Evolutionary conservation across 2,329 filamentous ascomycete genomes (phyloP).

Genomic region (Amauroascus niger): DNA sequence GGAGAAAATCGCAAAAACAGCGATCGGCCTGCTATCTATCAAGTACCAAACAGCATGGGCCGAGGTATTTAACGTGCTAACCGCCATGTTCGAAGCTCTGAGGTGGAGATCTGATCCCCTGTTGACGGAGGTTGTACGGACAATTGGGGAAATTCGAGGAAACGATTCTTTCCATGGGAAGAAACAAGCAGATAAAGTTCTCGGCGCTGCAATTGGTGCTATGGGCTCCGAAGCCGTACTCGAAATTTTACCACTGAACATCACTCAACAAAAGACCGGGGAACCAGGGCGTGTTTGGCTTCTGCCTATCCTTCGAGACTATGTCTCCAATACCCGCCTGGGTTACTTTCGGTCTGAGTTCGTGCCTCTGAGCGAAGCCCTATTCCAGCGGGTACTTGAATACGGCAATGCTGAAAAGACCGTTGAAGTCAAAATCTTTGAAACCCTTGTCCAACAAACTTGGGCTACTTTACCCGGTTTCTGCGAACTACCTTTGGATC

Average conservation of each 20-base stretch:
- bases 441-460: constrained; percentile 89
- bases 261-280: constrained; percentile 63
- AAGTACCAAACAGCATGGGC: constrained; percentile 92
- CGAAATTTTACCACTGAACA: constrained; percentile 72
- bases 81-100: constrained; percentile 75
- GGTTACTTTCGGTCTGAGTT: constrained; percentile 77
- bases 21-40: constrained; percentile 67
- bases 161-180: constrained; percentile 87
- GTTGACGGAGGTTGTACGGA: constrained; percentile 63
- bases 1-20: constrained; percentile 63
- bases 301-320: constrained; percentile 80
- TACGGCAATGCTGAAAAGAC: constrained; percentile 77
- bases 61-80: constrained; percentile 83
- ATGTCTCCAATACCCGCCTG: constrained; percentile 78
- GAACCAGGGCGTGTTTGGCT: constrained; percentile 88
- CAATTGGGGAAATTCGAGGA: constrained; percentile 74
- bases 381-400: constrained; percentile 82
- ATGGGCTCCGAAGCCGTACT: constrained; percentile 85
- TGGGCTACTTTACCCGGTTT: constrained; percentile 93
- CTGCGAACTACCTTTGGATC: constrained; percentile 80
- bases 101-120: constrained; percentile 77
- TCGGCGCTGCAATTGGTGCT: constrained; percentile 75
- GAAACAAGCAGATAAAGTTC: constrained; percentile 84
- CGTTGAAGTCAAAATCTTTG: constrained; percentile 94
- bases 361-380: constrained; percentile 75